Percentiles rank a stretch among this genome's conserved stretches.
Conservation (phyloP, 1,284 basidiomycete genomes). For the Veloboletus limbatus region DNA sequence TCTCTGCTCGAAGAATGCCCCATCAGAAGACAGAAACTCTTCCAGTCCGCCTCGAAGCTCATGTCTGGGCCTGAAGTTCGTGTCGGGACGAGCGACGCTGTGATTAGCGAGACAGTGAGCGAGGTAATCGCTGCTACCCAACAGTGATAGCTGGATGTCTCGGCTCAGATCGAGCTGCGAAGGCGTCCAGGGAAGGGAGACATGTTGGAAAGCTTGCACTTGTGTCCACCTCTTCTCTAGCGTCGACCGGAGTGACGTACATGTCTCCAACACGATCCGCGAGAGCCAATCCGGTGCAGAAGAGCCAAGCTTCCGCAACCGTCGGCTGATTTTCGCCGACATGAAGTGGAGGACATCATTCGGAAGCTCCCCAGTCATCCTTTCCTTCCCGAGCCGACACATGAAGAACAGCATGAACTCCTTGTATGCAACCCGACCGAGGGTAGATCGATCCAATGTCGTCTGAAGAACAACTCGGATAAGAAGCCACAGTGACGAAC, state of each 20-base stretch:
- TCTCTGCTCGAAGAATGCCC: slow-evolving; percentile 16
- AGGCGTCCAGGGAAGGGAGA: slow-evolving; percentile 31
- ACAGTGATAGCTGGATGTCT: slow-evolving; percentile 35
- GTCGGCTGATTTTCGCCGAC: no score
- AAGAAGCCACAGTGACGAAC: slow-evolving; percentile 39
- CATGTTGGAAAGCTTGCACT: slow-evolving; percentile 14
- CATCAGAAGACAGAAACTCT: no score
- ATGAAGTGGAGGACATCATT: slow-evolving; percentile 27
- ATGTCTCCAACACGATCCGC: slow-evolving; percentile 6
- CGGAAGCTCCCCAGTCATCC: slow-evolving; percentile 19
- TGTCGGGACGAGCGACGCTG: not conserved
- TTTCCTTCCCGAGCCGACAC: slow-evolving; percentile 30
- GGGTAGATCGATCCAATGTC: slow-evolving; percentile 27
- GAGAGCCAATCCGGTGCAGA: slow-evolving; percentile 22
- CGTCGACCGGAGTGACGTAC: slow-evolving; percentile 12
- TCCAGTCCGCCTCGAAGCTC: slow-evolving; percentile 16
- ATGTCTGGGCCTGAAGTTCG: slow-evolving; percentile 16
- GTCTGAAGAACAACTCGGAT: slow-evolving; percentile 42
- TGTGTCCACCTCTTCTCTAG: slow-evolving; percentile 18
- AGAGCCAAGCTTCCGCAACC: slow-evolving; percentile 38
- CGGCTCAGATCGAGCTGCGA: slow-evolving; percentile 22
- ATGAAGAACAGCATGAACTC: slow-evolving; percentile 44
- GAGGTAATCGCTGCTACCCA: slow-evolving; percentile 28
- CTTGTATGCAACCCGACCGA: slow-evolving; percentile 40
- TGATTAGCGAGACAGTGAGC: slow-evolving; percentile 8